Percentiles rank a stretch among this genome's conserved stretches.
Evolutionary conservation across 495 filamentous ascomycete genomes (phyloP).

Genomic region (Tuber umbilicatum): DNA sequence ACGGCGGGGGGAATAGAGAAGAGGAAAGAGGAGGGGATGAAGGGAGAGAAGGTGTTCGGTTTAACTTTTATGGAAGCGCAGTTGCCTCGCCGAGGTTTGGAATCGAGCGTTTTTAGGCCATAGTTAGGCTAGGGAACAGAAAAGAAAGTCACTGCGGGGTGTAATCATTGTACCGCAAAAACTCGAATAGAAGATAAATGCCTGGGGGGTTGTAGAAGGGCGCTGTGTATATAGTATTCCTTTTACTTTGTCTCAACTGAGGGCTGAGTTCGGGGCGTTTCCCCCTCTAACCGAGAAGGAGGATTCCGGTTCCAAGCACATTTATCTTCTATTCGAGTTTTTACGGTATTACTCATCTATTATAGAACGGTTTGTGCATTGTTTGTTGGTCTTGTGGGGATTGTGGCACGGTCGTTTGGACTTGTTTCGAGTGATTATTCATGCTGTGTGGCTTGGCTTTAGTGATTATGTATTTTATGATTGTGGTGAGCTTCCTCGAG

Average conservation of each 20-base stretch:
- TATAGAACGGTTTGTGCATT: neutral
- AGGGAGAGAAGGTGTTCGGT: slow-evolving; percentile 33
- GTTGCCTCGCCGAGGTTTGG: slow-evolving; percentile 49
- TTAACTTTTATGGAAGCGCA: slow-evolving; percentile 46
- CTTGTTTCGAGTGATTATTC: neutral
- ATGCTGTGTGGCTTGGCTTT: neutral
- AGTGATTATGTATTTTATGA: neutral
- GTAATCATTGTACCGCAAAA: neutral
- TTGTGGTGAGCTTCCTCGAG: neutral
- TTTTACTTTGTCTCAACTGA: no score
- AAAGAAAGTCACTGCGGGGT: neutral
- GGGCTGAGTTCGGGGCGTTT: no score
- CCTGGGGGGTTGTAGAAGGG: no score
- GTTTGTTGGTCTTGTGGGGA: neutral
- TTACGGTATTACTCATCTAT: neutral
- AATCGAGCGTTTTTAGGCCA: slow-evolving; percentile 52
- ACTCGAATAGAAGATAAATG: no score
- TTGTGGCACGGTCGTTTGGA: neutral
- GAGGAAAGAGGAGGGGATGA: slow-evolving; percentile 18
- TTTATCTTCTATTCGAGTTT: no score
- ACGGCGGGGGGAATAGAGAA: no score
- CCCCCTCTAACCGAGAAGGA: no score
- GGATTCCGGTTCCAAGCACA: no score
- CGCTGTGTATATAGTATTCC: no score
- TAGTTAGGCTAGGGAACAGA: slow-evolving; percentile 46